A percentile compares a stretch with the other conserved stretches of the same genome.
Evolutionary conservation across 352 stramenopile species (phyloP).

Genomic region (Phytophthora brassicae): DNA sequence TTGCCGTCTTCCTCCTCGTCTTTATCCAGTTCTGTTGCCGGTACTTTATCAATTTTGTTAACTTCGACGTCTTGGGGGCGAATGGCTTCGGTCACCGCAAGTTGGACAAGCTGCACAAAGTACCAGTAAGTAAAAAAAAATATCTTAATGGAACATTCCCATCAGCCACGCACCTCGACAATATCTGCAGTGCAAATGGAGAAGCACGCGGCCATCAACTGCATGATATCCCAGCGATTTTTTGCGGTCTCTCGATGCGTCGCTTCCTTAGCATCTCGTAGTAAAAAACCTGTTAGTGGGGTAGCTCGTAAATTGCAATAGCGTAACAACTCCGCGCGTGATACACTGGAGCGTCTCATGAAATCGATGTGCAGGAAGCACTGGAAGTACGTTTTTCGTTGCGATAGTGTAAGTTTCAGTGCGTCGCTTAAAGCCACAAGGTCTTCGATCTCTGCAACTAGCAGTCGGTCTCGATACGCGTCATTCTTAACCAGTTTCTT

Average conservation of each 20-base stretch:
- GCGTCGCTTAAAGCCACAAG: slow-evolving; percentile 59
- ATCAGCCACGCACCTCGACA: slow-evolving; percentile 21
- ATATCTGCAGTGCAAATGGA: slow-evolving; percentile 58
- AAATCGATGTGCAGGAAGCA: slow-evolving; percentile 67
- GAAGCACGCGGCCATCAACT: slow-evolving; percentile 55
- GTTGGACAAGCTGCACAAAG: slow-evolving; percentile 33
- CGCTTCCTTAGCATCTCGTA: slow-evolving; percentile 33
- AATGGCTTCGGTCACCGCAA: slow-evolving; percentile 26
- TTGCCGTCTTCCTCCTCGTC: background rate
- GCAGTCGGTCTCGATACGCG: slow-evolving; percentile 60
- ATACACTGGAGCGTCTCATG: slow-evolving; percentile 52
- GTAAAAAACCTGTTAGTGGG: slow-evolving; percentile 33
- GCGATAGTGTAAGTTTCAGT: slow-evolving; percentile 45
- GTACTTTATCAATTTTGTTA: slow-evolving; percentile 3
- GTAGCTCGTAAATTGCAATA: slow-evolving; percentile 54
- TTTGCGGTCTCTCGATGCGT: slow-evolving; percentile 38
- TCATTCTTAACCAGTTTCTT: slow-evolving; percentile 55
- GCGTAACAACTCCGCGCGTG: slow-evolving; percentile 51
- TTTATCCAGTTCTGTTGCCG: slow-evolving; percentile 3
- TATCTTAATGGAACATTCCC: background rate
- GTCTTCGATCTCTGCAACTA: slow-evolving; percentile 59
- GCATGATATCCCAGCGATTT: slow-evolving; percentile 61
- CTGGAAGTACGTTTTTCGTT: slow-evolving; percentile 63
- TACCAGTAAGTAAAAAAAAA: background rate
- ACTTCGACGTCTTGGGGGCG: background rate